Evolutionary conservation across 2,329 filamentous ascomycete genomes (phyloP).

Genomic region (Paecilomyces formosus): DNA sequence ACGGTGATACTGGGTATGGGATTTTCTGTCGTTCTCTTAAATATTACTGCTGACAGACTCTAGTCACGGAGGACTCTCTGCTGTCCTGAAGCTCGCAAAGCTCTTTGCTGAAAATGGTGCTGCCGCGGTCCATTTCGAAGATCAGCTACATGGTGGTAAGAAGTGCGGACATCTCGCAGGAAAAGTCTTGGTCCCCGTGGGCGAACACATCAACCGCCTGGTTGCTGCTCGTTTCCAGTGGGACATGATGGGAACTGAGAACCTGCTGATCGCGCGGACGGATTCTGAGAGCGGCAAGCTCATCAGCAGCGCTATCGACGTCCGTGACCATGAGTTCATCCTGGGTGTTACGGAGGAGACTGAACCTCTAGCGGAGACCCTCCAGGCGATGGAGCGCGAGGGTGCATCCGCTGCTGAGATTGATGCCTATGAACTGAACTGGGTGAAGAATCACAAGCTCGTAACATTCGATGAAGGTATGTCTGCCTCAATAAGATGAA

Average conservation of each 20-base stretch:
- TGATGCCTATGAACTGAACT: conserved; percentile 74
- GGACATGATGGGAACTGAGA: conserved; percentile 96
- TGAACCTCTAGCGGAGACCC: conserved; percentile 75
- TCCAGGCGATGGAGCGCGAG: conserved; percentile 79
- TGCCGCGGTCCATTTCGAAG: conserved; percentile 93
- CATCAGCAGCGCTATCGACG: conserved; percentile 83
- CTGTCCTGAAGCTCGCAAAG: conserved; percentile 93
- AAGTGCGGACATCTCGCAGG: conserved; percentile 96
- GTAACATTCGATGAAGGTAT: conserved; percentile 79
- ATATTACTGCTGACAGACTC: background rate
- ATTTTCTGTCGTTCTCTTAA: background rate
- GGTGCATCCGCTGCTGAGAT: conserved; percentile 75
- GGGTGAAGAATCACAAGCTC: conserved; percentile 79
- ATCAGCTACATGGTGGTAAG: conserved; percentile 95
- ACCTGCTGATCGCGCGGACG: conserved; percentile 87
- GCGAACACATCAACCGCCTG: conserved; percentile 93
- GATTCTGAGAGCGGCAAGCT: conserved; percentile 92
- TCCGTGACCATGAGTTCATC: conserved; percentile 95
- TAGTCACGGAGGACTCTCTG: conserved; percentile 81
- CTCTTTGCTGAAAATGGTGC: conserved; percentile 96
- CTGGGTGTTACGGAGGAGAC: conserved; percentile 74
- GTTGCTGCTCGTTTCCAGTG: conserved; percentile 91
- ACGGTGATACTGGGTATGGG: conserved; percentile 75
- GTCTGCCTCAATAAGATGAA: background rate
- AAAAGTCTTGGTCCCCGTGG: conserved; percentile 87